Evolutionary conservation across 768 basidiomycete species (phyloP).

Genomic region (Sistotremastrum niveocremeum): DNA sequence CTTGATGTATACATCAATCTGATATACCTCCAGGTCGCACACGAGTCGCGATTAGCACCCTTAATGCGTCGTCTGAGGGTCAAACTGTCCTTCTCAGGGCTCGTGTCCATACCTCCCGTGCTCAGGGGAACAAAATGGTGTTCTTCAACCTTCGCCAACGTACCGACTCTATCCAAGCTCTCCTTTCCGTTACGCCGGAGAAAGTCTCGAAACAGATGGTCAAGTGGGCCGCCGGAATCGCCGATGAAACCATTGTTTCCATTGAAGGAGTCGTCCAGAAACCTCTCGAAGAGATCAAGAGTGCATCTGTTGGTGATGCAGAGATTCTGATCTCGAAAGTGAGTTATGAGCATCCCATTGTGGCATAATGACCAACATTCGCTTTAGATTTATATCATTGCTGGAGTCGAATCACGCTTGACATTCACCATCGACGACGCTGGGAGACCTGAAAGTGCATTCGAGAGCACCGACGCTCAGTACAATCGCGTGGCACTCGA

Average conservation of each 20-base stretch:
- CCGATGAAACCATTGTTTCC: conserved; percentile 82
- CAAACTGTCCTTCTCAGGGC: conserved; percentile 76
- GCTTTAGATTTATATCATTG: conserved; percentile 64
- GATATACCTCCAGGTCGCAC: conserved; percentile 26
- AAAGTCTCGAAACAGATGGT: conserved; percentile 95
- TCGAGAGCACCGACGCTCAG: conserved; percentile 41
- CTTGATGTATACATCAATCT: background rate
- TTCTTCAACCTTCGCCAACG: conserved; percentile 89
- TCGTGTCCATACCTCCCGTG: conserved; percentile 80
- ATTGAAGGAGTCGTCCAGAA: conserved; percentile 75
- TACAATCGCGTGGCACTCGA: conserved; percentile 78
- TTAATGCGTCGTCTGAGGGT: conserved; percentile 51
- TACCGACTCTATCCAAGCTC: conserved; percentile 73
- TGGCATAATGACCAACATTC: background rate
- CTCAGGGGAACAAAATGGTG: conserved; percentile 91
- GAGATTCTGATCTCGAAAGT: conserved; percentile 82
- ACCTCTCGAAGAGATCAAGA: conserved; percentile 78
- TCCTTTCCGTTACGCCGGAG: conserved; percentile 56
- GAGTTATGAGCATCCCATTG: background rate
- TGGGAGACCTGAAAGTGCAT: conserved; percentile 64
- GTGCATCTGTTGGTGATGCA: conserved; percentile 73
- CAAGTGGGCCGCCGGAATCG: conserved; percentile 71
- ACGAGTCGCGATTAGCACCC: conserved; percentile 49
- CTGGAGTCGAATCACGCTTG: conserved; percentile 62
- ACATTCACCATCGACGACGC: conserved; percentile 94